These are phyloP conservation scores for Populus hybrid DNA, from an alignment of 441 rosid species.

Conservation along the genomic window DNA sequence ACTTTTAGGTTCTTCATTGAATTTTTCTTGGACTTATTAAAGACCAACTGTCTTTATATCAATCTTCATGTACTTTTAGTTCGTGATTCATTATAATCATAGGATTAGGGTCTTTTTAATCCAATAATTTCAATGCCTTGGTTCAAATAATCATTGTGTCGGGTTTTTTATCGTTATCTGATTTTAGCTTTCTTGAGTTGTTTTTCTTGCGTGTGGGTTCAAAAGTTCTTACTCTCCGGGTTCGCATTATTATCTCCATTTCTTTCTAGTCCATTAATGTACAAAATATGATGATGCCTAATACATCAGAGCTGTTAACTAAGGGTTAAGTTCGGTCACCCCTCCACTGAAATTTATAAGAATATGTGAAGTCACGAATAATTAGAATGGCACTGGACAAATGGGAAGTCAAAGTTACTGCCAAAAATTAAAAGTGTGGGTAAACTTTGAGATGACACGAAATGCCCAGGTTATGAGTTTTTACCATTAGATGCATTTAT, in stretches of 20 bases:
- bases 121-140: too few species aligned
- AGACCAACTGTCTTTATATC: too few species aligned
- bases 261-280: neutral
- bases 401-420: neutral
- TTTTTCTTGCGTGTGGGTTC: too few species aligned
- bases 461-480: neutral
- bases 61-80: too few species aligned
- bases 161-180: too few species aligned
- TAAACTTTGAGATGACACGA: neutral
- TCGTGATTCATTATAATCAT: too few species aligned
- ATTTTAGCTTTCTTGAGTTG: too few species aligned
- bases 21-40: too few species aligned
- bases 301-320: neutral
- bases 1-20: too few species aligned
- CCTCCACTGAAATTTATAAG: neutral
- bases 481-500: neutral
- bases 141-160: too few species aligned
- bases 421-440: neutral
- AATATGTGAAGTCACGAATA: neutral
- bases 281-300: neutral
- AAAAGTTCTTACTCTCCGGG: neutral
- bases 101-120: too few species aligned
- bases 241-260: neutral
- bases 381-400: neutral
- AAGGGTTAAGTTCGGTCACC: neutral